These are phyloP conservation scores for Nannizziopsis barbatae DNA, from an alignment of 2,329 filamentous ascomycete genomes.

Conservation along the genomic window DNA sequence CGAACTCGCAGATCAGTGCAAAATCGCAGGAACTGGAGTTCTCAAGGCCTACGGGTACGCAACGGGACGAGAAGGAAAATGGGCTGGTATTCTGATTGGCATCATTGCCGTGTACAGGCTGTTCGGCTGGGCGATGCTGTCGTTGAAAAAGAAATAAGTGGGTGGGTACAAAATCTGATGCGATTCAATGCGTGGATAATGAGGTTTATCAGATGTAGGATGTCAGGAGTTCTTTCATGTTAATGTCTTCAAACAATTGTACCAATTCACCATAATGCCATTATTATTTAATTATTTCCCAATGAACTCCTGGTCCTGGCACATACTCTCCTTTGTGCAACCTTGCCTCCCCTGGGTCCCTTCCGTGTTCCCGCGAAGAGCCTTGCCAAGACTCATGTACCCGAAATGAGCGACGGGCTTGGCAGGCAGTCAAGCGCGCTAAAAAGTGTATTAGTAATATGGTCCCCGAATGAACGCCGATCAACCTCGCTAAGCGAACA, in stretches of 20 bases:
- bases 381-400: too few relatives aligned
- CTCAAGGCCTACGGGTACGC: conserved; percentile 59
- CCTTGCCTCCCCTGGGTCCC: too few relatives aligned
- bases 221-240: neutral
- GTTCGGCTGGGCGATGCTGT: conserved; percentile 54
- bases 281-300: neutral
- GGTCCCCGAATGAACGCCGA: too few relatives aligned
- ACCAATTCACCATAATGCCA: neutral
- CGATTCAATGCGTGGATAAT: neutral
- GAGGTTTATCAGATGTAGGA: neutral
- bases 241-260: neutral
- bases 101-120: conserved; percentile 65
- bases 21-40: conserved; percentile 60
- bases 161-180: neutral
- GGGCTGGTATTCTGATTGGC: conserved; percentile 65
- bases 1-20: conserved; percentile 51
- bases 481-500: too few relatives aligned
- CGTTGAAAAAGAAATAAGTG: conserved; percentile 18
- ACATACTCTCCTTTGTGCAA: too few relatives aligned
- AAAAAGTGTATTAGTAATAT: too few relatives aligned
- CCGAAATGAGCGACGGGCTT: too few relatives aligned
- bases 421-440: too few relatives aligned
- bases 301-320: neutral
- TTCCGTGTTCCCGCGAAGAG: too few relatives aligned
- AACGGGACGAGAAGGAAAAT: conserved; percentile 51